These are phyloP conservation scores for Trypanosoma avium DNA, from an alignment of 208 protist species.

Conservation along the genomic window DNA sequence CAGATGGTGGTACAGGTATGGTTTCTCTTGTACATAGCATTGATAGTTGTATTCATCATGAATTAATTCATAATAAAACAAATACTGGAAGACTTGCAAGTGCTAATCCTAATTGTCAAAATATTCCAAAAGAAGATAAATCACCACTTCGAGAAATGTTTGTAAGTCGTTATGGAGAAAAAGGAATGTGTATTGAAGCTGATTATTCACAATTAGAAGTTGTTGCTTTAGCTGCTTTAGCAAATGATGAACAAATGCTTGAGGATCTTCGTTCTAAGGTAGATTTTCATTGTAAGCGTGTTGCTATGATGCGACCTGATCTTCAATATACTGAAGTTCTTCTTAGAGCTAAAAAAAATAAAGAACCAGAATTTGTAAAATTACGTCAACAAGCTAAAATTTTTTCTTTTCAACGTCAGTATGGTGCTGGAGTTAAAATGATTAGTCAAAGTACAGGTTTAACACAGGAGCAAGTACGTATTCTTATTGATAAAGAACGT, in stretches of 20 bases:
- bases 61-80: constrained; percentile 93
- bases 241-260: constrained; percentile 88
- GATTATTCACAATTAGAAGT: constrained; percentile 94
- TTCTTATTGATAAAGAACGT: constrained; percentile 90
- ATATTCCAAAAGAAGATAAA: constrained; percentile 93
- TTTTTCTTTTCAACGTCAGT: constrained; percentile 94
- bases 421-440: constrained; percentile 91
- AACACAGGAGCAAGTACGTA: constrained; percentile 88
- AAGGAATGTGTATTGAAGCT: constrained; percentile 90
- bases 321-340: constrained; percentile 91
- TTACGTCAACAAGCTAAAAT: constrained; percentile 93
- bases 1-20: constrained; percentile 89
- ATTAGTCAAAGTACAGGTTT: constrained; percentile 91
- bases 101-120: constrained; percentile 93
- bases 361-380: constrained; percentile 92
- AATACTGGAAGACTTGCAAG: constrained; percentile 85
- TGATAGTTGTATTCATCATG: constrained; percentile 92
- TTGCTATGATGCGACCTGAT: constrained; percentile 92
- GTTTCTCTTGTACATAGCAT: constrained; percentile 87
- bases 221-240: constrained; percentile 87
- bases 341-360: constrained; percentile 88
- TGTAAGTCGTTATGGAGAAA: constrained; percentile 83
- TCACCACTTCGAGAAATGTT: constrained; percentile 89
- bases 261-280: constrained; percentile 88
- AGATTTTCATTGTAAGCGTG: constrained; percentile 94